Base-by-base conservation (phyloP, 2,329 filamentous ascomycete genomes). In the Pseudogymnoascus sp. region DNA sequence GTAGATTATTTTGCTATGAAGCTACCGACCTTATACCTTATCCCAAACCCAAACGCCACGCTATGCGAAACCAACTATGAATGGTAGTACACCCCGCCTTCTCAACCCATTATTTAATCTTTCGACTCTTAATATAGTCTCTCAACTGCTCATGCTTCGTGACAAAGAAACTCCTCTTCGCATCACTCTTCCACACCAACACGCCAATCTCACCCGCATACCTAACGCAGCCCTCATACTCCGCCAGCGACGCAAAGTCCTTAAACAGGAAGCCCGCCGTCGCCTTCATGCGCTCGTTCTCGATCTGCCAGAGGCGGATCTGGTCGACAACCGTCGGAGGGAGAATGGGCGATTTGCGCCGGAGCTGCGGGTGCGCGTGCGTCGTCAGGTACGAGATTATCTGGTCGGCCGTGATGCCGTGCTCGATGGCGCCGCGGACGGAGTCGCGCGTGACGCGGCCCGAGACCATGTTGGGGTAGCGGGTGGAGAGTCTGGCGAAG, bases 291-390 rank as follows among this genome's bases (percentile, higher is more conserved):
- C 94, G 84, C 78, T 99, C 94, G 66, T 93, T 92, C 75, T 99
- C 94, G 61, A 97, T 86, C 78, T 99, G 93, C 94, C 94, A 99
- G 19, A 99, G 84, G 2, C 92, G 84, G 70, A 99, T 97, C 78
- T 99, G 94, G 75, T 99, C 94, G 66, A 97, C 91, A 14, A 99
- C 94, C 0, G 95, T 97, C 0, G 94, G 92, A 1, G 95, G 94
- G 1, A 99, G 82, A 14, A 96, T 84, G 1, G 92, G 89, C 1
- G 75, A 70, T 65, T 80, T 81, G 70, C 83, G 83, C 65, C 82
- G 87, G 84, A 99, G 91, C 74, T 97, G 91, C 49, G 95, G 92
- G 76, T 99, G 94, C 0, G 94, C 94, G 76, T 99, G 93, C 3
- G 90, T 89, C 6, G 88, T 86, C 1, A 99, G 85, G 76, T 97